Evolutionary conservation across 441 rosid genomes (phyloP).

Genomic region (Euphorbia celastroides): DNA sequence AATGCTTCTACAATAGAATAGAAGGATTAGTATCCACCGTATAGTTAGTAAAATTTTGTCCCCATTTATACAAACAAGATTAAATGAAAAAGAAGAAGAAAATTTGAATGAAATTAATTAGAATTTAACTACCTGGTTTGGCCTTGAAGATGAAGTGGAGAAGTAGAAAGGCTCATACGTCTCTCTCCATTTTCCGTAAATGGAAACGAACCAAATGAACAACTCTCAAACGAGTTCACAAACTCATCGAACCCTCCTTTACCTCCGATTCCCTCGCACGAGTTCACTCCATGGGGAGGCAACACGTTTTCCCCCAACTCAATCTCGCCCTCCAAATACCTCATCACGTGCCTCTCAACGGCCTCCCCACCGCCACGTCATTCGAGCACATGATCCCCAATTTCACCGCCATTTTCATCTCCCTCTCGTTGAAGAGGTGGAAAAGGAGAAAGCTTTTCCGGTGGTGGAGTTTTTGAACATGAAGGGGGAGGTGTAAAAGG

Average conservation of each 20-base stretch:
- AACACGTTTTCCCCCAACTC: constrained; percentile 30
- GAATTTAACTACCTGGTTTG: not conserved
- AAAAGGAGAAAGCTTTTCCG: constrained; percentile 46
- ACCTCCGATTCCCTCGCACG: not conserved
- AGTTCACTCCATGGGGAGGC: not conserved
- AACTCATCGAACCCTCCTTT: constrained; percentile 19
- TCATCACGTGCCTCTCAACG: constrained; percentile 58
- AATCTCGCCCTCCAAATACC: constrained; percentile 53
- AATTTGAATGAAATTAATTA: not conserved
- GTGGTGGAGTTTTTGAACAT: constrained; percentile 41
- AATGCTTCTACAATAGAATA: no score
- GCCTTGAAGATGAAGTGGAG: not conserved
- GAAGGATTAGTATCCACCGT: no score
- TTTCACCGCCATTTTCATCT: constrained; percentile 45
- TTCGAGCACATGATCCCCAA: constrained; percentile 77
- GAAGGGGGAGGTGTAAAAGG: constrained; percentile 46
- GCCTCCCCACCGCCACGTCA: constrained; percentile 41
- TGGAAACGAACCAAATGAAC: constrained; percentile 12
- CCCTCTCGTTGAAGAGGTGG: constrained; percentile 46
- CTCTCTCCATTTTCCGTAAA: constrained; percentile 8
- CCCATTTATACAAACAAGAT: not conserved
- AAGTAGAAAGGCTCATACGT: constrained; percentile 5
- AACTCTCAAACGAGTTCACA: constrained; percentile 13
- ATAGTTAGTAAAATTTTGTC: no score
- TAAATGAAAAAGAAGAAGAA: not conserved